Base-by-base conservation (phyloP, 768 basidiomycete genomes). In the Naganishia vishniacii region DNA sequence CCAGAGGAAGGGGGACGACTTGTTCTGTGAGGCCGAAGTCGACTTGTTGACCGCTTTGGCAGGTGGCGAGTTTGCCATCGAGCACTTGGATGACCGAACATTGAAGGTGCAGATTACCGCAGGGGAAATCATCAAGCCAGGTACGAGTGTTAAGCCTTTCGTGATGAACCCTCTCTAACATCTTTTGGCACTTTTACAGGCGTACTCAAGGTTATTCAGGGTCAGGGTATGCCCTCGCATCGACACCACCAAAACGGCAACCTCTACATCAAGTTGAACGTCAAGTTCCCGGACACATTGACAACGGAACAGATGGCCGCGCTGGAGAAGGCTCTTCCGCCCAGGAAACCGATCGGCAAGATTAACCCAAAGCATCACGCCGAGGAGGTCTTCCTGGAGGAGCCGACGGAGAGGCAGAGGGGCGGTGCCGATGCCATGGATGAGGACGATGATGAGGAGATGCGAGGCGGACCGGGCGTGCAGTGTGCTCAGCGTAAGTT, bases 221-320 rank as follows among this genome's bases (percentile, higher is more conserved):
- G 88, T 4, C 93, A 98, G 80, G 95, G 95, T 67, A 99, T 99
- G 95, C 95, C 94, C 13, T 97, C 95, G 56, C 89, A 89, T 77
- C 86, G 95, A 66, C 94, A 98, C 79, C 95, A 98, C 79, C 92
- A 99, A 75, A 84, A 86, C 42, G 95, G 95, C 41, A 91, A 98
- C 78, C 83, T 99, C 65, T 91, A 84, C 75, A 83, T 99, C 78
- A 88, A 86, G 74, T 79, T 98, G 70, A 81, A 82, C 67, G 89
- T 99, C 73, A 84, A 82, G 64, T 99, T 98, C 85, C 95, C 95
- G 40, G 89, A 91, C 31, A 73, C 78, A 61, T 83, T 99, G 76
- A 83, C 87, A 65, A 80, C 84, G 32, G 80, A 81, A 32, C 79
- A 81, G 40, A 86, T 91, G 70, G 81, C 83, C 20, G 78, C 85